A percentile compares a stretch with the other conserved stretches of the same genome.
Evolutionary conservation across 176 grass and related monocot genomes (phyloP).

Genomic region (Hyparrhenia diplandra): DNA sequence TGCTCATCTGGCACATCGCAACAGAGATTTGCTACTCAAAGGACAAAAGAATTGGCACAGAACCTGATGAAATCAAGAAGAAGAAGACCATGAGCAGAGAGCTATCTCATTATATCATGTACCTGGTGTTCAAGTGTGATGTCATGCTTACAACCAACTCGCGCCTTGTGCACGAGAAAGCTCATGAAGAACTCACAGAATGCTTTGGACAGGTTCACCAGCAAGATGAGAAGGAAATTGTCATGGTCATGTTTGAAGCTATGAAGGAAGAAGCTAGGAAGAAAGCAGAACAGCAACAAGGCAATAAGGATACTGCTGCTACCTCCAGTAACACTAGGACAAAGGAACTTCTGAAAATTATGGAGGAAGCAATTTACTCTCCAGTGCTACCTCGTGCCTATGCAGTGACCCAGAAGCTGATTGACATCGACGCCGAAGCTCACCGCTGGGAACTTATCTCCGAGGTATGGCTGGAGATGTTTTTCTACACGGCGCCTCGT

Average conservation of each 20-base stretch:
- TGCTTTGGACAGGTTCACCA: background rate
- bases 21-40: background rate
- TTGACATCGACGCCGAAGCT: background rate
- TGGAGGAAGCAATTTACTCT: too few relatives aligned
- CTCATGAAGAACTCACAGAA: background rate
- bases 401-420: too few relatives aligned
- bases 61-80: background rate
- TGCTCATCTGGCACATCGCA: background rate
- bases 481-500: background rate
- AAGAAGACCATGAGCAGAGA: background rate
- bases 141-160: background rate
- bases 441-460: background rate
- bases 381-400: too few relatives aligned
- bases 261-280: background rate
- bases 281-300: too few relatives aligned
- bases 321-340: too few relatives aligned
- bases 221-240: background rate
- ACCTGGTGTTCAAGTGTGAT: background rate
- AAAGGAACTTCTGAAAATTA: too few relatives aligned
- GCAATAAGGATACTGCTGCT: too few relatives aligned
- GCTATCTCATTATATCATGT: constrained; percentile 14
- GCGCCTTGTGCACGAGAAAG: background rate
- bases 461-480: background rate
- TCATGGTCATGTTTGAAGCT: background rate
- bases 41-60: background rate